Conservation (phyloP, 345 rosid species). For the Brassica nigra region DNA sequence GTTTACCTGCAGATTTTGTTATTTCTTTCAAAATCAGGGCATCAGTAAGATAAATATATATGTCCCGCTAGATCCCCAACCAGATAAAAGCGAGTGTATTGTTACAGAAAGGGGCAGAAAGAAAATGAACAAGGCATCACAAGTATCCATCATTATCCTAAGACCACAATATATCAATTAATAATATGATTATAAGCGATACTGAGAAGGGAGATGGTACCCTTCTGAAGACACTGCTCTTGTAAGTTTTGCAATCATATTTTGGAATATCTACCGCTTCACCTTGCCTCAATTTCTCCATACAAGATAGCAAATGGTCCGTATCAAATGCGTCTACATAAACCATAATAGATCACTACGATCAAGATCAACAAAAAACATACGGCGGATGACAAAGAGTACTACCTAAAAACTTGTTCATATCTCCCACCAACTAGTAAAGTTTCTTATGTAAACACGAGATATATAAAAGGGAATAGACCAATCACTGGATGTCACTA, state of each 20-base stretch:
- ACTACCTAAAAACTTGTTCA: neutral
- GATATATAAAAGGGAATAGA: neutral
- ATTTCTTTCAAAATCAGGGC: slow-evolving; percentile 6
- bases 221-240: slow-evolving; percentile 67
- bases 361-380: neutral
- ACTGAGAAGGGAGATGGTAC: slow-evolving; percentile 41
- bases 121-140: slow-evolving; percentile 4
- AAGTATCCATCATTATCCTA: neutral
- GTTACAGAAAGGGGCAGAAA: slow-evolving; percentile 1
- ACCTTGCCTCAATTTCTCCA: slow-evolving; percentile 89
- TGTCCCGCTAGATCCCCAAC: neutral
- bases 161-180: neutral
- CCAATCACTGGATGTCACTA: neutral
- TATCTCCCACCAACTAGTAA: slow-evolving; percentile 20
- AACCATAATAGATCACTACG: slow-evolving; percentile 30
- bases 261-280: slow-evolving; percentile 92
- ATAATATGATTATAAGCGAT: slow-evolving; percentile 3
- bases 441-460: neutral
- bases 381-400: neutral
- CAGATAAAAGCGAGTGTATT: slow-evolving; percentile 12
- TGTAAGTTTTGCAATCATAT: slow-evolving; percentile 90
- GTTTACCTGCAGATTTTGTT: slow-evolving; percentile 65
- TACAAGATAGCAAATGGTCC: slow-evolving; percentile 64
- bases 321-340: slow-evolving; percentile 92
- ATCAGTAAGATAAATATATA: neutral